Evolutionary conservation across 192 early-diverging fungal genomes (phyloP).

Genomic region (Podila clonocystis): DNA sequence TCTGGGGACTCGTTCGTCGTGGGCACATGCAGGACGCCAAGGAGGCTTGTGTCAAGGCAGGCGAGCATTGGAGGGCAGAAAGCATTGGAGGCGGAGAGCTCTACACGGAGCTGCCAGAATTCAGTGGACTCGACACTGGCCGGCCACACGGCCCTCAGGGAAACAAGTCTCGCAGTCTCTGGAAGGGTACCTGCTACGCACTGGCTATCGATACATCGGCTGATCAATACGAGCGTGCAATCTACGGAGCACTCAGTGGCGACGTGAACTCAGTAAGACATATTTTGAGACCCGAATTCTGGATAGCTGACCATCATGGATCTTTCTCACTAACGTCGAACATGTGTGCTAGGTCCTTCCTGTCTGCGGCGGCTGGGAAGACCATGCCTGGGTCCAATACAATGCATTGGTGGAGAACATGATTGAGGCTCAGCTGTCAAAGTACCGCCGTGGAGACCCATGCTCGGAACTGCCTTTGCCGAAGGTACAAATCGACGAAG

Average conservation of each 20-base stretch:
- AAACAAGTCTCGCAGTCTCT: slow-evolving; percentile 71
- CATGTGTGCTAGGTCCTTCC: slow-evolving; percentile 57
- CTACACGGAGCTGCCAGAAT: slow-evolving; percentile 20
- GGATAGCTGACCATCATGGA: neutral
- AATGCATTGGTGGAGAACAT: slow-evolving; percentile 74
- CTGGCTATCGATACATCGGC: slow-evolving; percentile 60
- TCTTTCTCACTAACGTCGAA: neutral
- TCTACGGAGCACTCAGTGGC: slow-evolving; percentile 80
- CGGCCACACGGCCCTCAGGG: slow-evolving; percentile 48
- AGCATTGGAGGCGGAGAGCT: slow-evolving; percentile 73
- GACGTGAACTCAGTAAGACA: slow-evolving; percentile 72
- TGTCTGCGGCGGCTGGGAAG: slow-evolving; percentile 89
- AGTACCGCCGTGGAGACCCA: slow-evolving; percentile 31
- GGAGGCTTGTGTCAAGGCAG: slow-evolving; percentile 75
- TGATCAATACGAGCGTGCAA: slow-evolving; percentile 79
- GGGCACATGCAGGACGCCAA: slow-evolving; percentile 73
- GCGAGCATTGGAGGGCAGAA: slow-evolving; percentile 86
- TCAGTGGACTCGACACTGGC: slow-evolving; percentile 40
- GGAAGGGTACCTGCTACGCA: slow-evolving; percentile 70
- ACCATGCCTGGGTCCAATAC: slow-evolving; percentile 86
- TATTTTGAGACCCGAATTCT: slow-evolving; percentile 9
- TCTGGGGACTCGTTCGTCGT: slow-evolving; percentile 83
- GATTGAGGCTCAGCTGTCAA: slow-evolving; percentile 48
- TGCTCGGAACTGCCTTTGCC: slow-evolving; percentile 24
- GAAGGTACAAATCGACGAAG: slow-evolving; percentile 2